Percentiles rank a stretch among this genome's conserved stretches.
Evolutionary conservation across 768 basidiomycete genomes (phyloP).

Genomic region (Nidularia sp.): DNA sequence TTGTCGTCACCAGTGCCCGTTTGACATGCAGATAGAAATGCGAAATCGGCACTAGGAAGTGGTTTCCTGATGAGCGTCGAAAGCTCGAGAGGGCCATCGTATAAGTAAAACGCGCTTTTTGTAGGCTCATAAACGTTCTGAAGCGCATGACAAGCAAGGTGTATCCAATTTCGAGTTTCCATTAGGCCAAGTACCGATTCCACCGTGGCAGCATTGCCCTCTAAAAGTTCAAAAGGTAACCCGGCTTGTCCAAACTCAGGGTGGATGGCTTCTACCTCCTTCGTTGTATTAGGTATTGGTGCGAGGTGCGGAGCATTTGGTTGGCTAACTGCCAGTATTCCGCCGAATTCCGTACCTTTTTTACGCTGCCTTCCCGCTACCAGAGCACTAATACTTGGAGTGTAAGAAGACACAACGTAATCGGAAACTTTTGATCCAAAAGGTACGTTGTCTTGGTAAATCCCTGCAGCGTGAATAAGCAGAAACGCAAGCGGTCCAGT

Average conservation of each 20-base stretch:
- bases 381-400: neutral
- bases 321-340: neutral
- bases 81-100: constrained; percentile 12
- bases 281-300: neutral
- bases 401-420: neutral
- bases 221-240: neutral
- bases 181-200: neutral
- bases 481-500: neutral
- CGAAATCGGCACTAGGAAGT: constrained; percentile 17
- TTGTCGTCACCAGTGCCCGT: constrained; percentile 23
- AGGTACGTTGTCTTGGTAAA: neutral
- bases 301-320: neutral
- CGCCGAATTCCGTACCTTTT: neutral
- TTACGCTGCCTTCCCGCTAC: neutral
- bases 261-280: neutral
- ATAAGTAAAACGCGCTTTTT: constrained; percentile 15
- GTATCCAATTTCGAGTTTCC: constrained; percentile 9
- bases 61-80: constrained; percentile 3
- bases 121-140: constrained; percentile 20
- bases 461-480: neutral
- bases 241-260: neutral
- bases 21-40: constrained; percentile 37
- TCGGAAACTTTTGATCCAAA: neutral
- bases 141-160: constrained; percentile 28
- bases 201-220: neutral